Evolutionary conservation across 2,329 filamentous ascomycete species (phyloP).

Genomic region (Aspergillus pseudoviridinutans): DNA sequence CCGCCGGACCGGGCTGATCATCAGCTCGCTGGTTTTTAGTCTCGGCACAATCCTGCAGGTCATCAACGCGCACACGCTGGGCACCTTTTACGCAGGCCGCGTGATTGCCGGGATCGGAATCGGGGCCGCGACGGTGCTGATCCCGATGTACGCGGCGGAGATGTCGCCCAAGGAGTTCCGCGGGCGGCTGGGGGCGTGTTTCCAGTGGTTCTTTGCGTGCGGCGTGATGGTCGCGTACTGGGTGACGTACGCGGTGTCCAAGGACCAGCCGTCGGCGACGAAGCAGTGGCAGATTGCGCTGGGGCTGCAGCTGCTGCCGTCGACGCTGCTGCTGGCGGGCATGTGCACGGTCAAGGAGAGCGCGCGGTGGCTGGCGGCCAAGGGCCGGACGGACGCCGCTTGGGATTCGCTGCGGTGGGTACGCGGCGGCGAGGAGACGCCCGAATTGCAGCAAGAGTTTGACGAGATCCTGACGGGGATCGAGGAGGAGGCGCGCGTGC

Average conservation of each 20-base stretch:
- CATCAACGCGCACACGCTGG: constrained; percentile 42
- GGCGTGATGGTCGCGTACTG: constrained; percentile 40
- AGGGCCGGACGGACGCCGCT: constrained; percentile 45
- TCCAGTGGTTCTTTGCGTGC: constrained; percentile 37
- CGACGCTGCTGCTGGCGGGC: constrained; percentile 45
- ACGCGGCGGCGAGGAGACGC: constrained; percentile 43
- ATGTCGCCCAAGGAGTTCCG: constrained; percentile 41
- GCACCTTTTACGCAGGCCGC: constrained; percentile 44
- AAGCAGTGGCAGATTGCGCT: constrained; percentile 50
- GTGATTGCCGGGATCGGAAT: constrained; percentile 46
- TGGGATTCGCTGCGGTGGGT: constrained; percentile 50
- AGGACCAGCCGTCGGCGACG: constrained; percentile 36
- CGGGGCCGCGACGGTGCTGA: constrained; percentile 41
- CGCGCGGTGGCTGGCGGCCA: constrained; percentile 46
- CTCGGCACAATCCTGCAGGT: constrained; percentile 43
- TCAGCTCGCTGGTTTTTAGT: constrained; percentile 39
- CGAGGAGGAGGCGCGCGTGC: constrained; percentile 44
- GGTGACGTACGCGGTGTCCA: constrained; percentile 48
- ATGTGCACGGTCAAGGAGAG: constrained; percentile 51
- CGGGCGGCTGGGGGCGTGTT: constrained; percentile 36
- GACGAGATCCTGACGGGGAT: constrained; percentile 43
- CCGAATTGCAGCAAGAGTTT: constrained; percentile 32
- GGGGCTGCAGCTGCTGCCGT: constrained; percentile 47
- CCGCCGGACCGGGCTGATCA: constrained; percentile 42
- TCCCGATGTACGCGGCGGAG: constrained; percentile 41